Base-by-base conservation (phyloP, 202 grass and related monocot genomes). In the Schoenoplectus triqueter region DNA sequence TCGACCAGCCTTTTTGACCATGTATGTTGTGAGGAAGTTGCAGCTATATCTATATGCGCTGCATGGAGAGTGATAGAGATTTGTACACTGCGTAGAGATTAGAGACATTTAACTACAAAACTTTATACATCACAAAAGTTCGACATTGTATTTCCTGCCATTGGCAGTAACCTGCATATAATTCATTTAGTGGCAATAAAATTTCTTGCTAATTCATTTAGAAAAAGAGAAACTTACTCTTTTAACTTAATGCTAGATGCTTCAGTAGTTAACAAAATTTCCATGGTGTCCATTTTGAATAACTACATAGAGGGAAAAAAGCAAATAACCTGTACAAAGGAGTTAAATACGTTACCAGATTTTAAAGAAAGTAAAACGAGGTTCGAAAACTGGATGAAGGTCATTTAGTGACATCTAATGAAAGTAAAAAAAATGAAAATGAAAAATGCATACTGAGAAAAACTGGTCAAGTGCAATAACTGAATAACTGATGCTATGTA, bases 261-360 rank as follows among this genome's bases (percentile, higher is more conserved):
- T 71, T 48, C 55, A 67, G 19, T 71, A 17, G 41, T 49, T 31
- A 31, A 72, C 15, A 73, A 50, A 73, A 72, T 48, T 72, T 65
- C 63, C 2, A 13, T 42, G 10, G 7, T 3, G 7, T 73, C 31
- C 45, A 50, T 73, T 72, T 73, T 20, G 68, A 18, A 71, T 17
- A 48, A 17, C 0, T 15, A 13, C 1, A 22, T 31, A 1, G 1
- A 45, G 45, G 49, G 47, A 72, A 19, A 18, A 72, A 72, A 48
- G 3, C 15, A 72, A 3, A 72, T 72, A 72, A 72, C 11, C 13
- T 45, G 15, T 48, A 18, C 69, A 72, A 68, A 72, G 69, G 48
- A 48, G 69, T 71, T 18, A 71, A 48, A 71, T 72, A n/a, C 45
- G 31, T 31, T 31, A 48, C 66, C 11, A 39, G 14, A 42, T 69